These are phyloP conservation scores for Deinandra increscens DNA, from an alignment of 129 eudicot species.

Conservation along the genomic window DNA sequence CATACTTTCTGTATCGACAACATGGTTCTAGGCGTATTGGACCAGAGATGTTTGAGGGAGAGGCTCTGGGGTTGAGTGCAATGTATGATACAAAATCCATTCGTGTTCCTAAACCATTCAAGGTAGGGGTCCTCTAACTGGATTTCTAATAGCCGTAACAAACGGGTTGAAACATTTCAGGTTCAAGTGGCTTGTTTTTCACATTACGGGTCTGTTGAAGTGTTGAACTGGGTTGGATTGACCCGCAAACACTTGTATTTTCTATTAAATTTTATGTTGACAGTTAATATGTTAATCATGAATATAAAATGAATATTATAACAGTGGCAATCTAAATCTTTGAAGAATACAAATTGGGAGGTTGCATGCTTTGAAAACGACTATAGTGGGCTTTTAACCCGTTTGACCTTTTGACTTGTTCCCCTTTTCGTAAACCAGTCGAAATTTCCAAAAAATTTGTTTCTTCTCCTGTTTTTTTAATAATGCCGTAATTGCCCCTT, in stretches of 20 bases:
- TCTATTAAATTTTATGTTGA: too few relatives aligned
- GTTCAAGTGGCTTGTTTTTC: conserved; percentile 6
- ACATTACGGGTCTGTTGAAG: neutral
- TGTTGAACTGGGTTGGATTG: too few relatives aligned
- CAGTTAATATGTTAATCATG: neutral
- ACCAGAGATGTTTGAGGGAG: conserved; percentile 97
- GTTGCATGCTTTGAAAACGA: neutral
- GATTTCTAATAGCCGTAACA: neutral
- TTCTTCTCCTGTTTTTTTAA: neutral
- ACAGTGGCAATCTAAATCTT: neutral
- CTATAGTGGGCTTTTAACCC: neutral
- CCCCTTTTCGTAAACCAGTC: neutral
- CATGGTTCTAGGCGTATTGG: conserved; percentile 70
- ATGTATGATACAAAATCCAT: conserved; percentile 88
- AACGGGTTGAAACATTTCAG: neutral
- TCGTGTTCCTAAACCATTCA: conserved; percentile 88
- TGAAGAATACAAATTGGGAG: neutral
- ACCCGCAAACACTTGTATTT: too few relatives aligned
- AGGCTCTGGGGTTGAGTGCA: conserved; percentile 83
- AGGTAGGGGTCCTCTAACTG: conserved; percentile 37
- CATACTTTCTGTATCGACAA: neutral
- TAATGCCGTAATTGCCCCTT: conserved; percentile 3
- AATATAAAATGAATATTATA: neutral
- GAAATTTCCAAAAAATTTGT: neutral
- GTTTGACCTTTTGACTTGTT: neutral